Conservation (phyloP, 768 basidiomycete species). For the Zangia roseola region DNA sequence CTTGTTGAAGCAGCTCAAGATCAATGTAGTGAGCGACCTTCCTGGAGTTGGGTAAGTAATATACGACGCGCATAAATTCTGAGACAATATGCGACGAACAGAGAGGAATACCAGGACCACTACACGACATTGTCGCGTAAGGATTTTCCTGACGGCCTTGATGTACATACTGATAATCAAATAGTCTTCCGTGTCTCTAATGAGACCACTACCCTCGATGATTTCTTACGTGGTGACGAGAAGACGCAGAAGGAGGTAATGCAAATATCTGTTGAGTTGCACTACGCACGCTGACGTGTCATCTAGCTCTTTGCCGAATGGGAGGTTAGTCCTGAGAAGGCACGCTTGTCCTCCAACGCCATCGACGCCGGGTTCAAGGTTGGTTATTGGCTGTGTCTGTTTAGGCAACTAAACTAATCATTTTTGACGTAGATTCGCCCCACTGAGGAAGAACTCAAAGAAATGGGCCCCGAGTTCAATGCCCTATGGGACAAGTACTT, state of each 20-base stretch:
- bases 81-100: constrained; percentile 20
- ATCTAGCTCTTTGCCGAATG: constrained; percentile 56
- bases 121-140: constrained; percentile 66
- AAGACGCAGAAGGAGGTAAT: constrained; percentile 54
- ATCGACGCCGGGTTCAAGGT: constrained; percentile 79
- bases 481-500: constrained; percentile 67
- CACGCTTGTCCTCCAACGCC: constrained; percentile 63
- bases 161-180: neutral
- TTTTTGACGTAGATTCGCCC: constrained; percentile 54
- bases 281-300: neutral
- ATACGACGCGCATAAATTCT: neutral
- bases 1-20: constrained; percentile 53
- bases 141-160: constrained; percentile 12
- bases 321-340: constrained; percentile 67
- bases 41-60: constrained; percentile 62
- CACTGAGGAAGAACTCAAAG: constrained; percentile 65
- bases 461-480: constrained; percentile 79
- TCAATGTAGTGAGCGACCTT: constrained; percentile 66
- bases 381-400: neutral
- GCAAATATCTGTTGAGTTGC: neutral
- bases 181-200: constrained; percentile 66
- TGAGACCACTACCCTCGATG: constrained; percentile 60
- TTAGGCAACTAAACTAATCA: neutral
- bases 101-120: constrained; percentile 73
- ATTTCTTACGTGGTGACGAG: constrained; percentile 68